A percentile compares a stretch with the other conserved stretches of the same genome.
Evolutionary conservation across 2,329 filamentous ascomycete genomes (phyloP).

Genomic region (Fusarium ambrosium): DNA sequence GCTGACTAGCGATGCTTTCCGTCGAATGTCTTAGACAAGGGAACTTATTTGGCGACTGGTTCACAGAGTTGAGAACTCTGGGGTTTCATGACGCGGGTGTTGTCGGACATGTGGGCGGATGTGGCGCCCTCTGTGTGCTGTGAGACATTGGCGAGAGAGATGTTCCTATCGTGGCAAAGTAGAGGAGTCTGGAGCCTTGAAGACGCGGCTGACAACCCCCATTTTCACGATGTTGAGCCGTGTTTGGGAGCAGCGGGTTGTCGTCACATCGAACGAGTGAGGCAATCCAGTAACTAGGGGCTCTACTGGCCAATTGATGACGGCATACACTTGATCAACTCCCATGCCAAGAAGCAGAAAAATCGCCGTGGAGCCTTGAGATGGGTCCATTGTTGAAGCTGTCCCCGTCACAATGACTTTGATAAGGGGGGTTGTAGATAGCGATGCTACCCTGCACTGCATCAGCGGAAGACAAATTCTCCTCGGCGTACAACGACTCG

Average conservation of each 20-base stretch:
- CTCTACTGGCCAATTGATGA: not conserved
- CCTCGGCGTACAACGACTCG: slow-evolving; percentile 22
- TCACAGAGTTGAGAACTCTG: slow-evolving; percentile 10
- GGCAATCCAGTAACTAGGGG: not conserved
- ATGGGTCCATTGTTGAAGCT: not conserved
- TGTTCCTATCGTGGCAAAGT: slow-evolving; percentile 34
- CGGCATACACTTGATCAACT: not conserved
- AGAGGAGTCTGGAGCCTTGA: slow-evolving; percentile 35
- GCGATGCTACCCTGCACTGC: slow-evolving; percentile 22
- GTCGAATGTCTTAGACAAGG: slow-evolving; percentile 41
- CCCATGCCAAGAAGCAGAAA: not conserved
- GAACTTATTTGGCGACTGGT: slow-evolving; percentile 18
- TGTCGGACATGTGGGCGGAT: slow-evolving; percentile 38
- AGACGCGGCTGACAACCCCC: slow-evolving; percentile 17
- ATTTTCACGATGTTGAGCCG: slow-evolving; percentile 11
- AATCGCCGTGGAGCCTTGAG: not conserved
- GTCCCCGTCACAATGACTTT: slow-evolving; percentile 19
- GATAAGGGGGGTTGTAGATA: slow-evolving; percentile 4
- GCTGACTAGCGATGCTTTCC: slow-evolving; percentile 37
- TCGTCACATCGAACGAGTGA: slow-evolving; percentile 2
- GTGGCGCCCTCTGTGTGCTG: slow-evolving; percentile 35
- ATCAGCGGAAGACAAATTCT: slow-evolving; percentile 27
- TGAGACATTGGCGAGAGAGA: slow-evolving; percentile 36
- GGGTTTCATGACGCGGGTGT: slow-evolving; percentile 44
- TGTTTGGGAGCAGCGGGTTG: not conserved